Base-by-base conservation (phyloP, 495 filamentous ascomycete genomes). In the Aspergillus saccharolyticus region DNA sequence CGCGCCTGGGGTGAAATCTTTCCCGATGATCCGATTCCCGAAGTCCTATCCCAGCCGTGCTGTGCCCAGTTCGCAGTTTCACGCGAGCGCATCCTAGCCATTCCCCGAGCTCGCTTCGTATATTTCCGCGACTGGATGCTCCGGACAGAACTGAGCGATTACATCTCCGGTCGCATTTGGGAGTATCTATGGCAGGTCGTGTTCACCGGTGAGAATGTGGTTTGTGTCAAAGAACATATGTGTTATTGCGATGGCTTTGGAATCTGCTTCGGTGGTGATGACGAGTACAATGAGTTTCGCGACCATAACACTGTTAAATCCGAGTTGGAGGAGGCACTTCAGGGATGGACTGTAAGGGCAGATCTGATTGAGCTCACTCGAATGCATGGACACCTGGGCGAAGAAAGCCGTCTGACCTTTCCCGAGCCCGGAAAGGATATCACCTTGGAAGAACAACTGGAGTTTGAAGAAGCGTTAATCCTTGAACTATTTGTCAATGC, bases 201-300 rank as follows among this genome's bases (percentile, higher is more conserved):
- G n/a, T 90, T 90, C 59, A 80, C 79, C 3, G 76, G 78, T 9
- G 46, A 83, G 28, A 72, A 78, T 7, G 72, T 83, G 9, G 66
- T 80, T 43, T 91, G 89, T 63, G 85, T 86, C 14, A 73, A 73
- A 19, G 81, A 87, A 69, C 80, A 85, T 63, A 69, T 85, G 0
- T 93, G 89, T 68, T 88, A 89, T 53, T 93, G 89, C 65, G 85
- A 89, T 57, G 86, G 83, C 17, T 93, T 85, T 51, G 88, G 89
- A 0, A 73, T 85, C n/a, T 93, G 89, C 63, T 93, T 91, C 61
- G 88, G 83, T 5, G 79, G 80, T 1, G 75, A 81, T 18, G 69
- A 75, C 0, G 67, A 79, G 54, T 88, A 78, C 44, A 63, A 78
- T 9, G 62, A 65, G 0, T 89, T 75, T 56, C 68, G 77, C 16